phyloP scores from a whole-genome alignment of 2,329 filamentous ascomycete species.

The Byssochlamys sp. region DNA sequence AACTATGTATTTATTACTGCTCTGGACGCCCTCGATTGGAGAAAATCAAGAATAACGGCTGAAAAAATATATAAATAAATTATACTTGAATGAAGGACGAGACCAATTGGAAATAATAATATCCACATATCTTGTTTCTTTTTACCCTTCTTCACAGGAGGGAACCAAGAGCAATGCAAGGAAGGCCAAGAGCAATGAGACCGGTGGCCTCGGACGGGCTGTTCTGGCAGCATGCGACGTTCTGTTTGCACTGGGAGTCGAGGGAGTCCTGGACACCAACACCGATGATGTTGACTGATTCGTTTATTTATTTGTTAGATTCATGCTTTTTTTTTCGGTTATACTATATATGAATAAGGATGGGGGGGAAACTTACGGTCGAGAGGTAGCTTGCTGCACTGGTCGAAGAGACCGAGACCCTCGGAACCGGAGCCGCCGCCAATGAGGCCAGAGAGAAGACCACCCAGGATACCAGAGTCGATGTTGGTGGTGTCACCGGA shows the following conservation, averaged over 20 bases:
- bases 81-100: neutral
- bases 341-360: too few species aligned
- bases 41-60: neutral
- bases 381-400: constrained; percentile 33
- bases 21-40: neutral
- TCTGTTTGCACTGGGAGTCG: constrained; percentile 32
- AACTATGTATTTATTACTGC: neutral
- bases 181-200: constrained; percentile 27
- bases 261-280: constrained; percentile 22
- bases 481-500: constrained; percentile 25
- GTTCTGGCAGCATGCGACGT: constrained; percentile 33
- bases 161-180: constrained; percentile 31
- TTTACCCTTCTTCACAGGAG: constrained; percentile 22
- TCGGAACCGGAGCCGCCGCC: constrained; percentile 22
- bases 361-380: constrained; percentile 16
- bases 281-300: constrained; percentile 17
- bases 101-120: neutral
- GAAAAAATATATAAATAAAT: neutral
- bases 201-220: constrained; percentile 20
- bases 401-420: constrained; percentile 30
- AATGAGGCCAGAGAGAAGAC: constrained; percentile 25
- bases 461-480: constrained; percentile 23
- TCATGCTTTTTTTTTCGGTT: neutral
- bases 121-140: too few species aligned
- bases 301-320: constrained; percentile 2